A percentile compares a stretch with the other conserved stretches of the same genome.
phyloP scores from a whole-genome alignment of 2,329 filamentous ascomycete species.

The Davidsoniella australis region DNA sequence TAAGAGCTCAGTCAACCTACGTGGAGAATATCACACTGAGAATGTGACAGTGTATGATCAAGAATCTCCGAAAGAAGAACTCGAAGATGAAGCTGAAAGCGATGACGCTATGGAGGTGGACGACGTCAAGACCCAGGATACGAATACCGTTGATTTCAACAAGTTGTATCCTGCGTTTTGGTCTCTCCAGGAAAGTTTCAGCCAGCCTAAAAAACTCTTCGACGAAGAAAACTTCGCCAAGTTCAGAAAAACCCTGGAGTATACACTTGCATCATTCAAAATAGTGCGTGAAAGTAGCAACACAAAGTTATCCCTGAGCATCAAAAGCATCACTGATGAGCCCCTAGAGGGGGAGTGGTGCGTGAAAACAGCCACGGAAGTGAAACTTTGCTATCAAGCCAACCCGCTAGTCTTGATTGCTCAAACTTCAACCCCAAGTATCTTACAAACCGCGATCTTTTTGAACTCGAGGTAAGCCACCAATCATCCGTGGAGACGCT shows the following conservation, averaged over 20 bases:
- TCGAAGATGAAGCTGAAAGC: slow-evolving; percentile 13
- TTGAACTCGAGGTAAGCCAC: slow-evolving; percentile 65
- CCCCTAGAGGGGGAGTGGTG: slow-evolving; percentile 16
- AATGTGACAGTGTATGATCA: slow-evolving; percentile 80
- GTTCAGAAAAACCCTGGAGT: slow-evolving; percentile 63
- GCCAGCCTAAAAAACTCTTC: slow-evolving; percentile 73
- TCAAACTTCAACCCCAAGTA: slow-evolving; percentile 82
- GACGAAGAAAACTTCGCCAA: slow-evolving; percentile 52
- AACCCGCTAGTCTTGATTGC: background rate
- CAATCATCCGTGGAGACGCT: too few relatives aligned
- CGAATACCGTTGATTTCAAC: slow-evolving; percentile 34
- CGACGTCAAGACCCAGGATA: slow-evolving; percentile 29
- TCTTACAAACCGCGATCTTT: slow-evolving; percentile 89
- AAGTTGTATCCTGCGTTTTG: slow-evolving; percentile 82
- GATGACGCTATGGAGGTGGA: slow-evolving; percentile 47
- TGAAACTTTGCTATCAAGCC: background rate
- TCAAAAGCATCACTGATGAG: slow-evolving; percentile 34
- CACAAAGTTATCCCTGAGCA: slow-evolving; percentile 32
- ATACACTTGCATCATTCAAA: slow-evolving; percentile 40
- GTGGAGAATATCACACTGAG: slow-evolving; percentile 89
- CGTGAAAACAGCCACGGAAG: background rate
- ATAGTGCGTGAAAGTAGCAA: slow-evolving; percentile 31
- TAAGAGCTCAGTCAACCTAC: slow-evolving; percentile 89
- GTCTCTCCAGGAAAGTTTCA: slow-evolving; percentile 83
- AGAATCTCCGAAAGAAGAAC: slow-evolving; percentile 21